Percentiles rank a stretch among this genome's conserved stretches.
phyloP scores from a whole-genome alignment of 768 basidiomycete genomes.

The Leucogyrophana mollusca region DNA sequence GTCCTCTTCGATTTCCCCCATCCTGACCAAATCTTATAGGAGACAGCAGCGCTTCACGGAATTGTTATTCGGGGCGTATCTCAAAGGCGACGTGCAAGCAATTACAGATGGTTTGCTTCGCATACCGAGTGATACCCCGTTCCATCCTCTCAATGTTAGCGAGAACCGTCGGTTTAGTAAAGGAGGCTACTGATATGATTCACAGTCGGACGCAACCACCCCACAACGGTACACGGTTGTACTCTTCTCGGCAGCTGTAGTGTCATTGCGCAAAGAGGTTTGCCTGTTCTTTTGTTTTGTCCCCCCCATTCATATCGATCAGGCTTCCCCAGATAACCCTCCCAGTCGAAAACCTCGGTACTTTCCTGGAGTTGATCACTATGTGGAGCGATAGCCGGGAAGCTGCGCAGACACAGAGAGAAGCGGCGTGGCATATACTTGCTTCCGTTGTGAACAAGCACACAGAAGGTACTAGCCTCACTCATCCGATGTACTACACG shows the following conservation, averaged over 20 bases:
- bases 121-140: constrained; percentile 18
- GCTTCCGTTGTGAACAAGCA: constrained; percentile 80
- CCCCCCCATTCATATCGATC: constrained; percentile 1
- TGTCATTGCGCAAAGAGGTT: constrained; percentile 69
- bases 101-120: constrained; percentile 53
- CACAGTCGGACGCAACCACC: constrained; percentile 15
- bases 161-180: too few species aligned
- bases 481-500: too few species aligned
- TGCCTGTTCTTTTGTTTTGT: constrained; percentile 10
- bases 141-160: constrained; percentile 55
- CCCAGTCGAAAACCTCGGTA: constrained; percentile 46
- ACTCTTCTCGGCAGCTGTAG: constrained; percentile 64
- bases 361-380: constrained; percentile 54
- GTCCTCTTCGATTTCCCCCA: not conserved
- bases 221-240: constrained; percentile 62
- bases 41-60: constrained; percentile 60
- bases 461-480: constrained; percentile 63
- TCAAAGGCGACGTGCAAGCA: constrained; percentile 41
- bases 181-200: not conserved
- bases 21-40: constrained; percentile 27
- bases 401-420: constrained; percentile 50
- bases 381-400: constrained; percentile 56
- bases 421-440: constrained; percentile 55
- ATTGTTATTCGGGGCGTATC: constrained; percentile 38
- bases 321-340: constrained; percentile 42